phyloP scores from a whole-genome alignment of 2,329 filamentous ascomycete genomes.

The Magnaporthales sp. region DNA sequence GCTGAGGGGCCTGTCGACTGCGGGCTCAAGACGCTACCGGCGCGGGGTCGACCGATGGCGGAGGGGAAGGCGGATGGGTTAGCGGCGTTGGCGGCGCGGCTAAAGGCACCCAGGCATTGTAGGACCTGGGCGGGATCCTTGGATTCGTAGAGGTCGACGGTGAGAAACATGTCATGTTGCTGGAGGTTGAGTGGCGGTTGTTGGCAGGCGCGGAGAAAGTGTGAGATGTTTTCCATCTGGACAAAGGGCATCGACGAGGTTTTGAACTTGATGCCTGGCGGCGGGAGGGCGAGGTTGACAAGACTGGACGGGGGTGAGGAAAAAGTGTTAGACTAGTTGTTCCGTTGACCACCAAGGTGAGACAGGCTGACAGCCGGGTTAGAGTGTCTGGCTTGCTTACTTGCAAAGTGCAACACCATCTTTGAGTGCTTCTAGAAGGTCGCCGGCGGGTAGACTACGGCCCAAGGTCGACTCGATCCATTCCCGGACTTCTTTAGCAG shows the following conservation, averaged over 20 bases:
- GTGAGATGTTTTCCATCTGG: constrained; percentile 98
- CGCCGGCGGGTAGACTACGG: constrained; percentile 60
- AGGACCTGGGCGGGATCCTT: constrained; percentile 96
- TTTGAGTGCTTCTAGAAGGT: constrained; percentile 78
- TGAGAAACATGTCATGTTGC: constrained; percentile 92
- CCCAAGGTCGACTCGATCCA: constrained; percentile 84
- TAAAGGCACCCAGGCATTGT: constrained; percentile 88
- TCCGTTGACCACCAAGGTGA: background rate
- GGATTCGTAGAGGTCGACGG: constrained; percentile 88
- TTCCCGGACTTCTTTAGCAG: constrained; percentile 71
- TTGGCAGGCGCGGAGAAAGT: constrained; percentile 87
- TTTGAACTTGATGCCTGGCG: constrained; percentile 82
- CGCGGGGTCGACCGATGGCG: constrained; percentile 63
- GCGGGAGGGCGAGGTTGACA: constrained; percentile 68
- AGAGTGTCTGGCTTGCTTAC: constrained; percentile 37
- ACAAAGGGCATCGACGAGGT: constrained; percentile 93
- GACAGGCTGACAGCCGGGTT: background rate
- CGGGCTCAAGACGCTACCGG: constrained; percentile 53
- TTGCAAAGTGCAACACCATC: constrained; percentile 91
- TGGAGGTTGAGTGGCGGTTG: constrained; percentile 76
- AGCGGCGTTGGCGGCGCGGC: constrained; percentile 67
- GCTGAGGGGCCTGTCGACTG: constrained; percentile 51
- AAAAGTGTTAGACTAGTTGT: constrained; percentile 8
- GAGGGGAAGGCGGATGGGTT: constrained; percentile 68
- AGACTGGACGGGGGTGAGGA: constrained; percentile 45